These are phyloP conservation scores for Gilbertella persicaria DNA, from an alignment of 371 early-diverging fungal species.

Conservation along the genomic window DNA sequence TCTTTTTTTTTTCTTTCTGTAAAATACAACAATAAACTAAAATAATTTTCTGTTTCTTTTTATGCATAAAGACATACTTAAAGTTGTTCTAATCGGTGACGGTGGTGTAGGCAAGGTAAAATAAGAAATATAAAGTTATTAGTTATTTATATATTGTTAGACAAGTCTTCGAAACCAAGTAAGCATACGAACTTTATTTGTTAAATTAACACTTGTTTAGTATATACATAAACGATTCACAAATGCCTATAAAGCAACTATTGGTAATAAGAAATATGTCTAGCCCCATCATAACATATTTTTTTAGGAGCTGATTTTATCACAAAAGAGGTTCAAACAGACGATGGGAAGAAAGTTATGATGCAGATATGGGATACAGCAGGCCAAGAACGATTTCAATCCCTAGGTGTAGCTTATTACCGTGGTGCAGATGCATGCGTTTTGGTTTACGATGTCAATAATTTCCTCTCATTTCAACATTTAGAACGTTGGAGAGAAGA, in stretches of 20 bases:
- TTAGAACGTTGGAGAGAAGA: slow-evolving; percentile 93
- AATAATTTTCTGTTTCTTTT: background rate
- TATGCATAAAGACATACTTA: slow-evolving; percentile 61
- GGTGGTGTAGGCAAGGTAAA: slow-evolving; percentile 83
- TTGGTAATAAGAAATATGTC: slow-evolving; percentile 60
- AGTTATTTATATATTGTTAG: no score
- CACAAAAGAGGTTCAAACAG: slow-evolving; percentile 85
- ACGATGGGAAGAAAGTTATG: slow-evolving; percentile 75
- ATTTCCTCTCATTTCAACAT: slow-evolving; percentile 89
- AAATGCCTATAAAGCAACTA: slow-evolving; percentile 97
- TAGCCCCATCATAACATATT: background rate
- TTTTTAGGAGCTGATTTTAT: slow-evolving; percentile 85
- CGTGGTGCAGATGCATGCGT: slow-evolving; percentile 98
- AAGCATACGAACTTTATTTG: slow-evolving; percentile 1
- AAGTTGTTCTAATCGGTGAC: slow-evolving; percentile 83
- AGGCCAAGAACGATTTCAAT: slow-evolving; percentile 95
- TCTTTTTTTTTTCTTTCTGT: slow-evolving; percentile 1
- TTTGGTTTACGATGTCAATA: slow-evolving; percentile 94
- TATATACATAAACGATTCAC: slow-evolving; percentile 93
- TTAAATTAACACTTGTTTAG: slow-evolving; percentile 39
- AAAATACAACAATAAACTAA: background rate
- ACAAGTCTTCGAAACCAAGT: slow-evolving; percentile 68
- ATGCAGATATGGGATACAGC: slow-evolving; percentile 83
- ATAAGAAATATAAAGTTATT: background rate
- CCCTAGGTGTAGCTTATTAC: slow-evolving; percentile 95